Evolutionary conservation across 148 eudicot genomes (phyloP), one percentile per base, ranked within the genome.

Genomic region (Silene latifolia): DNA sequence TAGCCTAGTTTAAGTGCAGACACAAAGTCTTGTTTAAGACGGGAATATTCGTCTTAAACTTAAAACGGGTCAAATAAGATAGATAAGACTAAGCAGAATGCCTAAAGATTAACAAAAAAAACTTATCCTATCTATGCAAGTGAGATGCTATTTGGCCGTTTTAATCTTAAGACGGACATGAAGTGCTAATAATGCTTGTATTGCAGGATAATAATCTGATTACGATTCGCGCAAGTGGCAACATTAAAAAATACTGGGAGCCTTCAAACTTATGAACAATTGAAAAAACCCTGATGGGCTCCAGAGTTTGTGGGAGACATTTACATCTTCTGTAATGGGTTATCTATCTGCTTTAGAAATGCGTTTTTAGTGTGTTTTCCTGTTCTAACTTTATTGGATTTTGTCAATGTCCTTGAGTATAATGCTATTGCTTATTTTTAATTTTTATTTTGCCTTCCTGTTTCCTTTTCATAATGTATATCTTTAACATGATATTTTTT

Each of bases 331-430:
- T 19, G 67, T 42, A 72, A 61, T 51, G 67, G 71, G 39, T 72
- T 72, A 78, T 72, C 72, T 44, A 27, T 27, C 29, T 27, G 44
- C 74, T 62, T 11, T 8, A 60, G 51, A 67, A 58, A 56, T 46
- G 67, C 67, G 67, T 65, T 42, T 35, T 27, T 27, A 27, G 29
- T 27, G 29, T 27, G 29, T 27, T 27, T 27, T 3, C 27, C 67
- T 78, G 56, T 69, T 69, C 63, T 29, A 19, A 67, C 57, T 29
- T 79, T 79, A 48, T 57, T 61, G 63, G 58, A 62, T 62, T 53
- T 23, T 29, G 19, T 53, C 27, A 74, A 64, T 56, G 23, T 44
- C 66, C 29, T 42, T 48, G 78, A 61, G 63, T 62, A 79, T 53
- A 13, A 67, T 73, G 67, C n/a, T 73, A 56, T 56, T 53, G 65